Evolutionary conservation across 139 green algal genomes (phyloP).

Genomic region (Mesotaenium endlicherianum): DNA sequence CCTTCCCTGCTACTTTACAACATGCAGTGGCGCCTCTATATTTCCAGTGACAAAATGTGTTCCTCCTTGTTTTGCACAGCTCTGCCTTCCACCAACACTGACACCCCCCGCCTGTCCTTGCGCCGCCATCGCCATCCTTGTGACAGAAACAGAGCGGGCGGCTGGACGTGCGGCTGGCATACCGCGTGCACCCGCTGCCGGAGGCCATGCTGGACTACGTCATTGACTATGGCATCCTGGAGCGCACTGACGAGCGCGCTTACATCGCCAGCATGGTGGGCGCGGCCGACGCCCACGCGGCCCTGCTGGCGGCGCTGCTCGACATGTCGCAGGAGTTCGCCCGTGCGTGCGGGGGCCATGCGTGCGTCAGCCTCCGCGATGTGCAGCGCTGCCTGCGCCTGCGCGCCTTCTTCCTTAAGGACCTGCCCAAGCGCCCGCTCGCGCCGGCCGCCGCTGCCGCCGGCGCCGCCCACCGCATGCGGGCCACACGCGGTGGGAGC

Average conservation of each 20-base stretch:
- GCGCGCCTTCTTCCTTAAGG: constrained; percentile 13
- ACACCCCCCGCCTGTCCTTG: no score
- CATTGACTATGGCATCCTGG: constrained; percentile 51
- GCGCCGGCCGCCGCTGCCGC: no score
- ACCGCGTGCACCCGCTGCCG: constrained; percentile 48
- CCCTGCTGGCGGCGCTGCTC: constrained; percentile 39
- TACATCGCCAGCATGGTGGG: constrained; percentile 52
- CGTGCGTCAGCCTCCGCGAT: constrained; percentile 47
- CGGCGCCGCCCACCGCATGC: no score
- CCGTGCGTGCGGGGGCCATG: neutral
- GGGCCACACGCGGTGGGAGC: neutral
- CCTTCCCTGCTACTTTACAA: no score
- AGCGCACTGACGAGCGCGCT: constrained; percentile 13
- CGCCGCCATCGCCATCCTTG: no score
- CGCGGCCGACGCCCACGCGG: neutral
- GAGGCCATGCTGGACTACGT: constrained; percentile 50
- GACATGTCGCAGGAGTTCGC: constrained; percentile 27
- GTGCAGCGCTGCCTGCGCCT: constrained; percentile 41
- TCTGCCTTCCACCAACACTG: no score
- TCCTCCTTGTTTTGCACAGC: no score
- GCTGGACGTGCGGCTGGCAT: constrained; percentile 22
- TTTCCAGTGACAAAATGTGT: no score
- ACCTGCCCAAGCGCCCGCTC: neutral
- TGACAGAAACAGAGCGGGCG: neutral
- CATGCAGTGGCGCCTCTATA: no score